Evolutionary conservation across 2,329 filamentous ascomycete species (phyloP).

Genomic region (Didymellaceae sp.): DNA sequence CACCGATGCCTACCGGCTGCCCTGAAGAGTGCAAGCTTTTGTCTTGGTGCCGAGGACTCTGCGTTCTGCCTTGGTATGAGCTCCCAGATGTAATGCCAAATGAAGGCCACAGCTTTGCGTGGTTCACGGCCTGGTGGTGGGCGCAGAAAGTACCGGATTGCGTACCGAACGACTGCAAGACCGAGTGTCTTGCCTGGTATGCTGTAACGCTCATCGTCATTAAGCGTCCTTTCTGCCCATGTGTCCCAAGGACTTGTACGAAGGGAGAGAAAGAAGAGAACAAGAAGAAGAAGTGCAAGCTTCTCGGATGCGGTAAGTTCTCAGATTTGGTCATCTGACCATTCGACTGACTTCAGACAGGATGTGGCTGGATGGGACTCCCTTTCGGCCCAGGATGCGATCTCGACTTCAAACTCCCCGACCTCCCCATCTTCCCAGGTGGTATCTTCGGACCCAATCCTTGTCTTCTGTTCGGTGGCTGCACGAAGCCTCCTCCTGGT

Average conservation of each 20-base stretch:
- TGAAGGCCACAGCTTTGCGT: background rate
- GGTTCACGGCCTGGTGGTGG: constrained; percentile 20
- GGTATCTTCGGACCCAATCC: constrained; percentile 28
- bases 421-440: background rate
- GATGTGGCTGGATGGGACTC: constrained; percentile 36
- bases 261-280: constrained; percentile 18
- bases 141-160: constrained; percentile 12
- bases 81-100: background rate
- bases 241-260: constrained; percentile 18
- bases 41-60: constrained; percentile 15
- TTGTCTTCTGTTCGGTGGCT: constrained; percentile 18
- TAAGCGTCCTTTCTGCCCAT: constrained; percentile 23
- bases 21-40: constrained; percentile 16
- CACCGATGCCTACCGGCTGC: no score
- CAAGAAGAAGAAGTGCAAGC: constrained; percentile 22
- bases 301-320: constrained; percentile 27
- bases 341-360: constrained; percentile 6
- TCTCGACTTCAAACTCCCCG: background rate
- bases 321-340: background rate
- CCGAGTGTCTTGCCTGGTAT: constrained; percentile 13
- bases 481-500: constrained; percentile 1
- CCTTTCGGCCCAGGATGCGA: constrained; percentile 25
- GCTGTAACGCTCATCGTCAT: constrained; percentile 7
- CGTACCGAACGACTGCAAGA: constrained; percentile 20
- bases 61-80: background rate